Evolutionary conservation across 345 rosid species (phyloP), one percentile per base, ranked within the genome.

Genomic region (Populus nigra): DNA sequence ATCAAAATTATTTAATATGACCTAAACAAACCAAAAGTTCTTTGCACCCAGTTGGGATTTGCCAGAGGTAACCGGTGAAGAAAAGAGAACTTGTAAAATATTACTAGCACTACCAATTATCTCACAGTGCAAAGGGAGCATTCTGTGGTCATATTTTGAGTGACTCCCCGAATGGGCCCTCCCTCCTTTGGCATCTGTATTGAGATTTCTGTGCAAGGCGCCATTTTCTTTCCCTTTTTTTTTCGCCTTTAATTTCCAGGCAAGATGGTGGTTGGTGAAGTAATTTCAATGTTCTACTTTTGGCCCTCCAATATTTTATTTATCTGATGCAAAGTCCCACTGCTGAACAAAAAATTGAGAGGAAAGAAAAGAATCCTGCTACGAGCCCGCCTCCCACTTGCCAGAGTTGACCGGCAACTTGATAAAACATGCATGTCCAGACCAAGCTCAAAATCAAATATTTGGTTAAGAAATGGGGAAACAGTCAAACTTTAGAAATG

Each of bases 381-480:
- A 47, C 5, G 17, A 39, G 50, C 65, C 31, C 33, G 29, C 25
- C 5, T 12, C 16, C 38, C 13, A 15, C 13, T 73, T 33, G 74
- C 72, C 84, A 35, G 72, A 63, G 72, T 63, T 81, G 84, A 84
- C 76, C 86, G 62, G 69, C 70, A 72, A 72, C 84, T 69, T n/a
- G 5, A 38, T 13, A 38, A 29, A 31, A 39, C 29, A 36, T 39
- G 15, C 38, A 33, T 5, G 3, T 41, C 13, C 33, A 73, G 69
- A 65, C 78, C 43, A 67, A 76, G 12, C 65, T 57, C 45, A 15
- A 36, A 62, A 57, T 35, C 11, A 38, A 62, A 47, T 35, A 36
- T 12, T 61, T 5, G 25, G n/a, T 7, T 20, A 6, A 59, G 57
- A 11, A 25, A 41, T 10, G 29, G 16, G 29, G 66, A 53, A 53